These are phyloP conservation scores for Lodderomyces pseudojiufengensis DNA, from an alignment of 1,139 yeast genomes.

Conservation along the genomic window DNA sequence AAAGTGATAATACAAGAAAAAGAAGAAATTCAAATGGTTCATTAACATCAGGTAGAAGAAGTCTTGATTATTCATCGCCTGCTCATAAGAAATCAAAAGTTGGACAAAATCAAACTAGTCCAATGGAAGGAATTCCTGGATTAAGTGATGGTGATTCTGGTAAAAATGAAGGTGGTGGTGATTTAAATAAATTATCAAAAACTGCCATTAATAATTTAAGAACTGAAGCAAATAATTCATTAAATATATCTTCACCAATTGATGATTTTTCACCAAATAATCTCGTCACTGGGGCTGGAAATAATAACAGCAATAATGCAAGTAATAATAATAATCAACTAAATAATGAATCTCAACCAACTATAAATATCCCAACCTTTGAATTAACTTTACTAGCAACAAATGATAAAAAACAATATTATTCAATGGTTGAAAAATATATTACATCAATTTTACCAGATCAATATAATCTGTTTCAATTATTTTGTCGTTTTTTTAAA, in stretches of 20 bases:
- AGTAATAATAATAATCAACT: background rate
- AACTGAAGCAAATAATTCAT: background rate
- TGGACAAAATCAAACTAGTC: background rate
- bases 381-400: slow-evolving; percentile 18
- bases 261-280: slow-evolving; percentile 8
- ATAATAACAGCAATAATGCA: too few relatives aligned
- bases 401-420: slow-evolving; percentile 23
- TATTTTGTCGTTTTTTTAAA: slow-evolving; percentile 37
- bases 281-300: too few relatives aligned
- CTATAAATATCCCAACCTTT: slow-evolving; percentile 21
- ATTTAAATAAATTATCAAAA: background rate
- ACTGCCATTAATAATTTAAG: background rate
- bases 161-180: slow-evolving; percentile 2
- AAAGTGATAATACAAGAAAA: slow-evolving; percentile 18
- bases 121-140: slow-evolving; percentile 1
- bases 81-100: slow-evolving; percentile 5
- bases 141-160: slow-evolving; percentile 5
- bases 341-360: slow-evolving; percentile 9
- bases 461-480: slow-evolving; percentile 23
- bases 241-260: slow-evolving; percentile 7
- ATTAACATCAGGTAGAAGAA: slow-evolving; percentile 5
- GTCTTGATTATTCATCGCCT: slow-evolving; percentile 2
- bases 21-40: slow-evolving; percentile 13
- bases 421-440: slow-evolving; percentile 26
- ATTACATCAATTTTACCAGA: slow-evolving; percentile 32